Base-by-base conservation (phyloP, 176 grass and related monocot species). In the Musa acuminata region DNA sequence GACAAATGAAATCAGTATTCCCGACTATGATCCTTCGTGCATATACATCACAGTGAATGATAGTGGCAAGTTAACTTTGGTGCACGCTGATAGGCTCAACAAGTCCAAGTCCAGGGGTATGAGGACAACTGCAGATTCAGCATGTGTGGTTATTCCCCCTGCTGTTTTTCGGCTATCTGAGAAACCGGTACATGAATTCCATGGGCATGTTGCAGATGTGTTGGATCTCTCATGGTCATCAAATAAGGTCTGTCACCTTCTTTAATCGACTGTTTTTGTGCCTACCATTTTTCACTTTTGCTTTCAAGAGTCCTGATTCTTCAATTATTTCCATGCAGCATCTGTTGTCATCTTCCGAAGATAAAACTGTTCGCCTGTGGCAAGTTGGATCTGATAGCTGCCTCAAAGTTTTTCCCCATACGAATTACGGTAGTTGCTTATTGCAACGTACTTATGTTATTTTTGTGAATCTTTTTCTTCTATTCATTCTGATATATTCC, bases 341-440 rank as follows among this genome's bases (percentile, higher is more conserved):
- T 80, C 74, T 99, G 55, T 74, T 99, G 76, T 92, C 96, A 22
- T 85, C 88, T 49, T 95, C 91, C 27, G 84, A 82, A 21, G 96
- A 99, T 62, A 95, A 87, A 72, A 95, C 96, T 55, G 96, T 99
- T 75, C 86, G 91, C 24, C 68, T 99, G 66, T 99, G 96, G 96
- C 77, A 82, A 89, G 80, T 99, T 76, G 91, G 84, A 79, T 89
- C 71, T n/a, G 53, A 77, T 62, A 76, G 67, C 26, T 92, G 96
- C 71, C 51, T 91, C 11, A 67, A 62, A 77, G 86, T 91, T 85
- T 99, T 95, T 67, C 73, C 55, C 11, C 96, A 99, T 74, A 86
- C 75, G 72, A 91, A 99, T 50, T 99, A 87, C 49, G 96, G 96
- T 95, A 84, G 20, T 87, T 49, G 23, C 48, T 35, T 78, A 8